Base-by-base conservation (phyloP, 192 early-diverging fungal genomes). In the Tieghemiomyces parasiticus region DNA sequence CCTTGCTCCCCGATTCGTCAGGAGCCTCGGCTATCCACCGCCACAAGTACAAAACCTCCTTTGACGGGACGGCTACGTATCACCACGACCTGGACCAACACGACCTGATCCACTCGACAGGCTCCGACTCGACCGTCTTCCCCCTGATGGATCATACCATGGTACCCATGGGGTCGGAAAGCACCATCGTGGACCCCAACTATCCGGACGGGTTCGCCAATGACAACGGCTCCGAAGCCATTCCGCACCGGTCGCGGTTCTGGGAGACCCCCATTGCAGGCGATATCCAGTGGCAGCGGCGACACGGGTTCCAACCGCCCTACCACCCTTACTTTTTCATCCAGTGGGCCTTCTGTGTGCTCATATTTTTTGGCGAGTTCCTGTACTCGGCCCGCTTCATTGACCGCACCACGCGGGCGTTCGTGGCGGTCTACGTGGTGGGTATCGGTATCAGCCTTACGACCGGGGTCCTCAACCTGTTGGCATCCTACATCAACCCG, bases 291-390 rank as follows among this genome's bases (percentile, higher is more conserved):
- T 76, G 74, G 74, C 45, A 66, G 3, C 71, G 74, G 19, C 55
- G 55, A 29, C 65, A 70, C n/a, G 74, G 68, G 54, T 66, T 76
- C 32, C 61, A 68, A 34, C 32, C 59, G 47, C 74, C 74, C 31
- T 72, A 62, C 65, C 71, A 76, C 46, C 74, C 66, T 8, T 62
- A 68, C 62, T 68, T 70, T 62, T 56, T 67, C 13, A 59, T 58
- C 25, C 71, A 76, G 52, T 76, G 74, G 67, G 58, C 28, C 0
- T 53, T 61, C 31, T 54, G 54, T 24, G 26, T 33, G n/a, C 30
- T 63, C 26, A 22, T 76, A 33, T 35, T 62, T 26, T 48, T 47
- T 0, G 51, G 26, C 3, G 63, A 64, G 0, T 74, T 65, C 61
- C 46, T 65, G 14, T 52, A 22, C n/a, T 25, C 60, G 10, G 47